Percentiles rank a stretch among this genome's conserved stretches.
These are phyloP conservation scores for Cucurbita moschata DNA, from an alignment of 306 rosid species.

Conservation along the genomic window DNA sequence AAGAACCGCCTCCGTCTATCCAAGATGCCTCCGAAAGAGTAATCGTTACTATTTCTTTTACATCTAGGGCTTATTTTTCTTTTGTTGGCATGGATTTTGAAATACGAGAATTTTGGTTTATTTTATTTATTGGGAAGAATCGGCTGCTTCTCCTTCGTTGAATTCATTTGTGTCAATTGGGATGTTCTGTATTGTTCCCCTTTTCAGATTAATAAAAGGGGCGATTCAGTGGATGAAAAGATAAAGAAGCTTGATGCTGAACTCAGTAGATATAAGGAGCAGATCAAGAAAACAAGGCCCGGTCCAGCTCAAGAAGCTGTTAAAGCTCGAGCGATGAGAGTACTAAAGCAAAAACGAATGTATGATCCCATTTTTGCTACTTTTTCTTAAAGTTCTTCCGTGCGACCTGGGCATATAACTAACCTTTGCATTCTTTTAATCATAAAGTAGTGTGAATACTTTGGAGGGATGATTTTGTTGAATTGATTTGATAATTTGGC, in stretches of 20 bases:
- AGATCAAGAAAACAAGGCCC: constrained; percentile 87
- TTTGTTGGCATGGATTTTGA: too few relatives aligned
- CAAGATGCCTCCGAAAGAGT: constrained; percentile 81
- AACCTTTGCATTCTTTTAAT: background rate
- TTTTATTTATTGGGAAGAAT: background rate
- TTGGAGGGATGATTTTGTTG: too few relatives aligned
- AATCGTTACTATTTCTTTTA: background rate
- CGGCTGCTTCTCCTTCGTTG: background rate
- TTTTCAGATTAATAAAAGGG: constrained; percentile 67
- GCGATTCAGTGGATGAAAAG: constrained; percentile 78
- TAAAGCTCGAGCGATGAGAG: constrained; percentile 90
- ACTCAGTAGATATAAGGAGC: constrained; percentile 81
- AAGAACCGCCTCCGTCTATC: constrained; percentile 81
- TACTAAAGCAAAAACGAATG: constrained; percentile 93
- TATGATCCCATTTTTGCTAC: constrained; percentile 14
- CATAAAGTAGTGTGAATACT: background rate
- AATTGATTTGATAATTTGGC: background rate
- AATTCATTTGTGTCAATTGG: background rate
- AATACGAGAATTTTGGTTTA: background rate
- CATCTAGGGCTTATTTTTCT: background rate
- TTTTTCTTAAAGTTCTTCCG: background rate
- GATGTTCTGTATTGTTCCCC: background rate
- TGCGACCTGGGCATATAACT: background rate
- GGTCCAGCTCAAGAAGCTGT: constrained; percentile 91
- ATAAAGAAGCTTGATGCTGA: constrained; percentile 77